Evolutionary conservation across 1,284 basidiomycete species (phyloP).

Genomic region (Cystobasidium pallidum): DNA sequence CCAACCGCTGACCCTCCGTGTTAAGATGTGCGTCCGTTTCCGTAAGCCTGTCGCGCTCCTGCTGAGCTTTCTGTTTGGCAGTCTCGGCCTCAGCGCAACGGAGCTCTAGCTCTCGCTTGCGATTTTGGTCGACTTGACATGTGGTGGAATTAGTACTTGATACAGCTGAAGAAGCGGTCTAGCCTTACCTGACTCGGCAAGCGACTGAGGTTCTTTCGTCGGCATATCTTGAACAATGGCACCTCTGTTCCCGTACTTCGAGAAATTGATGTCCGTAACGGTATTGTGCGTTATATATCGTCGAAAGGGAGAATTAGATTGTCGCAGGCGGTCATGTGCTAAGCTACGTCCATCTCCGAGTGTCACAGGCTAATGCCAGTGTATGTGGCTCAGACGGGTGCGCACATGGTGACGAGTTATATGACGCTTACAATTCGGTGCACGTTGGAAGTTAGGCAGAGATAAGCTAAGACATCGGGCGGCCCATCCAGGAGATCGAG

Average conservation of each 20-base stretch:
- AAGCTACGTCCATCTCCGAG: constrained; percentile 29
- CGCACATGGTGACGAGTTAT: not conserved
- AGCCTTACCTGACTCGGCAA: constrained; percentile 27
- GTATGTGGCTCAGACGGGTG: not conserved
- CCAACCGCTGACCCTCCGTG: not conserved
- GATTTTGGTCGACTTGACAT: constrained; percentile 38
- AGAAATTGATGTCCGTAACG: constrained; percentile 24
- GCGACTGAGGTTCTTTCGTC: constrained; percentile 24
- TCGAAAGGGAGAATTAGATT: constrained; percentile 34
- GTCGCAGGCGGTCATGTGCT: not conserved
- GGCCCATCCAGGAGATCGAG: constrained; percentile 68
- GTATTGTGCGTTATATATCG: constrained; percentile 46
- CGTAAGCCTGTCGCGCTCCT: not conserved
- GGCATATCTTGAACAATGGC: constrained; percentile 26
- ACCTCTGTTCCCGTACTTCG: constrained; percentile 36
- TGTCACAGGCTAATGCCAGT: constrained; percentile 34
- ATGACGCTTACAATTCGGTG: constrained; percentile 49
- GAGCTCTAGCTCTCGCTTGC: constrained; percentile 48
- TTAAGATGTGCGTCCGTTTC: constrained; percentile 12
- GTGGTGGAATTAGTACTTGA: no score
- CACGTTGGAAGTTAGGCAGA: constrained; percentile 52
- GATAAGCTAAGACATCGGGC: constrained; percentile 58
- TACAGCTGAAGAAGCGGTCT: not conserved
- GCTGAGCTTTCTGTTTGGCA: constrained; percentile 8
- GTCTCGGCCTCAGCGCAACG: constrained; percentile 45